Conservation (phyloP, 1,284 basidiomycete species). For the Caloboletus firmus region DNA sequence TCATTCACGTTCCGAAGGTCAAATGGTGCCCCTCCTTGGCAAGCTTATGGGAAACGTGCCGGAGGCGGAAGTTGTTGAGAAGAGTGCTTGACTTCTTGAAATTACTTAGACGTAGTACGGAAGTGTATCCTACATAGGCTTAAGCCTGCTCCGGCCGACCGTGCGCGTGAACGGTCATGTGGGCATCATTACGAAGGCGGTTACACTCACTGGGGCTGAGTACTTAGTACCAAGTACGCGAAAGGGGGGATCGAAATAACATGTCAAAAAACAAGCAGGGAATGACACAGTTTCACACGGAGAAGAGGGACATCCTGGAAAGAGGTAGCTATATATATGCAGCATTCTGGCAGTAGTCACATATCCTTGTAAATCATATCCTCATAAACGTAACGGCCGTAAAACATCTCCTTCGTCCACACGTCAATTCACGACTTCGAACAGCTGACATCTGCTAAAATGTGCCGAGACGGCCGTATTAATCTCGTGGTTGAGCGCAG, state of each 20-base stretch:
- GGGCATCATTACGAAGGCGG: not conserved
- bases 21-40: not conserved
- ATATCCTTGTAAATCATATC: not conserved
- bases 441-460: slow-evolving; percentile 47
- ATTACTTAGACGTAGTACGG: no score
- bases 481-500: slow-evolving; percentile 46
- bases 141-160: no score
- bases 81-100: no score
- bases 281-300: no score
- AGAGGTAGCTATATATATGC: no score
- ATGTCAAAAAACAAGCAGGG: not conserved
- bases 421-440: slow-evolving; percentile 31
- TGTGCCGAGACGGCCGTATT: slow-evolving; percentile 43
- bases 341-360: no score
- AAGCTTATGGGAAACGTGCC: not conserved
- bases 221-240: not conserved
- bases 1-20: not conserved
- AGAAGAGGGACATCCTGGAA: no score
- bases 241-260: not conserved
- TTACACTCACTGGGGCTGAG: not conserved
- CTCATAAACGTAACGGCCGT: not conserved
- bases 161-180: no score
- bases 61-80: not conserved
- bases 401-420: not conserved
- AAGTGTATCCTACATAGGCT: no score